A percentile compares a stretch with the other conserved stretches of the same genome.
These are phyloP conservation scores for Chenopodium suecicum DNA, from an alignment of 148 eudicot species.

Conservation along the genomic window DNA sequence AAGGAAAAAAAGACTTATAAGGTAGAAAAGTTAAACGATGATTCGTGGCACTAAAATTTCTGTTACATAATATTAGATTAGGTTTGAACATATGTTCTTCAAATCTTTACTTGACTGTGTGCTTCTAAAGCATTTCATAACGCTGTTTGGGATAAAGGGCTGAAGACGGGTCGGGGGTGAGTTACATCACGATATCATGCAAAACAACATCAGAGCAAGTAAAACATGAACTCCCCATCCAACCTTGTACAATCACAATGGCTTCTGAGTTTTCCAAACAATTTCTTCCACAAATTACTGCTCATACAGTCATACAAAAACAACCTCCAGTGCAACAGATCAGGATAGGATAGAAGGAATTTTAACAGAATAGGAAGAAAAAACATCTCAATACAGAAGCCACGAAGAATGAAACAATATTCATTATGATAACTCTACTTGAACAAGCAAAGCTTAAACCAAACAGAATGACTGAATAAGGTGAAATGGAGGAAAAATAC, in stretches of 20 bases:
- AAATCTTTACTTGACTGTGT: neutral
- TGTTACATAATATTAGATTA: too few species aligned
- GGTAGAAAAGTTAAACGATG: too few species aligned
- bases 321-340: neutral
- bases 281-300: neutral
- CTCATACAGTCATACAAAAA: neutral
- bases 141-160: neutral
- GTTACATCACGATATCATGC: neutral
- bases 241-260: neutral
- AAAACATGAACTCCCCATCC: neutral
- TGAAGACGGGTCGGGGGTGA: neutral
- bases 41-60: too few species aligned
- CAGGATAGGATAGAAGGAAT: neutral
- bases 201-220: neutral
- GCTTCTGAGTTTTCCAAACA: neutral
- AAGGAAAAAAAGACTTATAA: too few species aligned
- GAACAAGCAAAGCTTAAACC: neutral
- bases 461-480: neutral
- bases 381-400: neutral
- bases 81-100: neutral
- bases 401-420: neutral
- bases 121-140: neutral
- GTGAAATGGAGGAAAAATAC: conserved; percentile 26
- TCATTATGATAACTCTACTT: neutral
- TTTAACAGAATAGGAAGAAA: neutral